A percentile compares a stretch with the other conserved stretches of the same genome.
These are phyloP conservation scores for Chenopodium quinoa DNA, from an alignment of 148 eudicot species.

Conservation along the genomic window DNA sequence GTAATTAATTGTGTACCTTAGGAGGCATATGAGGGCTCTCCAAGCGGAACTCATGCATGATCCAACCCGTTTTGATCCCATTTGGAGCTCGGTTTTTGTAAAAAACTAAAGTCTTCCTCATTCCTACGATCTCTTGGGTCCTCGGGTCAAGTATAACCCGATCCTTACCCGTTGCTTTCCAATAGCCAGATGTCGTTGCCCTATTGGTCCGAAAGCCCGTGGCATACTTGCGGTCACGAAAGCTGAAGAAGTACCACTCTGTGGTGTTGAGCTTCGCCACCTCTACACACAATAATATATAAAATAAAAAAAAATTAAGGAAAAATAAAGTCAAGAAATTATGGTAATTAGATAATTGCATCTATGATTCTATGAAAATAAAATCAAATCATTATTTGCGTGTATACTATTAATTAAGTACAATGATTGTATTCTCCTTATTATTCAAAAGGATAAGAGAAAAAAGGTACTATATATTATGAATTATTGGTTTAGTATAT, in stretches of 20 bases:
- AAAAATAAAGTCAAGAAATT: background rate
- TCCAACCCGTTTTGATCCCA: conserved; percentile 90
- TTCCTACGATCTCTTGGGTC: conserved; percentile 53
- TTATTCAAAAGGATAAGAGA: conserved; percentile 8
- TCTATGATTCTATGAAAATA: background rate
- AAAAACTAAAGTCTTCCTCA: conserved; percentile 92
- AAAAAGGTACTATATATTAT: background rate
- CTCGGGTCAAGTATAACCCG: conserved; percentile 60
- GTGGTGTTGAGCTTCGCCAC: conserved; percentile 80
- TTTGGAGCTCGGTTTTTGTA: conserved; percentile 81
- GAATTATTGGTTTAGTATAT: background rate
- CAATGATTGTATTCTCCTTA: conserved; percentile 16
- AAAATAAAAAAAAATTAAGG: background rate
- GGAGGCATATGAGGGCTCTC: conserved; percentile 87
- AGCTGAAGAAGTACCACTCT: conserved; percentile 98
- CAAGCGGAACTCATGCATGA: conserved; percentile 94
- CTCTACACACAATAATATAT: conserved; percentile 34
- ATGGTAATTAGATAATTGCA: conserved; percentile 11
- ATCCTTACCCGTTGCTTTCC: conserved; percentile 98
- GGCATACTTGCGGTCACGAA: conserved; percentile 85
- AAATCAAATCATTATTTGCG: conserved; percentile 19
- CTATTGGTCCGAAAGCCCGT: conserved; percentile 81
- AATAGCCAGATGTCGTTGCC: conserved; percentile 79
- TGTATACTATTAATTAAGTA: conserved; percentile 12
- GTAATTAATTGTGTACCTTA: conserved; percentile 42